Base-by-base conservation (phyloP, 164 flowering plant genomes). In the Platanus orientalis region DNA sequence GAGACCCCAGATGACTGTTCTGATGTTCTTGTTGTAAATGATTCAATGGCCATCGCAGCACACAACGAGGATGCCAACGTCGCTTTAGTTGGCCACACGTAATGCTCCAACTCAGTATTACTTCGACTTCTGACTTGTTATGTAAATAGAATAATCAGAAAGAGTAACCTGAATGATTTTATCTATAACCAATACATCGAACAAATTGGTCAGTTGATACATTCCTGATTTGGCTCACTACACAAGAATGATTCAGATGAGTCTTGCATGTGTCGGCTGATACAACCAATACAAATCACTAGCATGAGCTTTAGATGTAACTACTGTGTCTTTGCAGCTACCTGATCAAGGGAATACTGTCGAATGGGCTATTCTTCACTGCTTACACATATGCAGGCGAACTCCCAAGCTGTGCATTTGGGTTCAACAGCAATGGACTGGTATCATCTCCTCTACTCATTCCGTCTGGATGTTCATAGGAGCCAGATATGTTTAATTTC, bases 311-410 rank as follows among this genome's bases (percentile, higher is more conserved):
- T 32, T 32, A 20, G 1, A 32, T 1, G 10, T 32, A 55, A 5
- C 17, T 27, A 20, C 52, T 44, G 39, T n/a, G 60, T 27, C n/a
- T 62, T 63, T 80, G 72, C 84, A 91, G 96, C 16, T 89, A 91
- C 70, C 61, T 91, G 72, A 71, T 91, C 69, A 80, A 73, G 60
- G 90, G 75, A 60, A 74, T 45, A 6, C 69, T 87, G 47, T 54
- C 77, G 52, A 71, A 70, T 79, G 94, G 90, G 52, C 57, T 69
- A 12, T 72, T 78, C 57, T 89, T 84, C 65, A 76, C 83, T 53
- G 91, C 89, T 57, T 91, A 91, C 64, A 91, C 90, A 23, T 84
- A 87, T 67, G 97, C 97, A 53, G 97, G 92, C 55, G 93, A 92
- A 79, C 93, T 91, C 29, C 96, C 96, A 20, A 89, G 86, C 81